Evolutionary conservation across 441 rosid species (phyloP).

Genomic region (Jatropha multifida): DNA sequence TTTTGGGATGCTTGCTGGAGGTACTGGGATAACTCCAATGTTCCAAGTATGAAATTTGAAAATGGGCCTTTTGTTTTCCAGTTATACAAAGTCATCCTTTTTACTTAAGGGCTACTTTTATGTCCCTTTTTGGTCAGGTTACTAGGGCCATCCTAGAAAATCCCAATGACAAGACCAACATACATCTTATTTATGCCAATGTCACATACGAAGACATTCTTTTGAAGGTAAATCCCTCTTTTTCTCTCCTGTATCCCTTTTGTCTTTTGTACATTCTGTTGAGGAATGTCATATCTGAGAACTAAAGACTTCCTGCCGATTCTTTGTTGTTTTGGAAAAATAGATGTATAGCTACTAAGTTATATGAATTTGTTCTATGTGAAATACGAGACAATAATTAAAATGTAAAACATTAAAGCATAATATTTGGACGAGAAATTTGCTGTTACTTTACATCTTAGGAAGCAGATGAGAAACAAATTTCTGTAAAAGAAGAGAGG

Average conservation of each 20-base stretch:
- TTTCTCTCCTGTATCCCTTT: not conserved
- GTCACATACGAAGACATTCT: slow-evolving; percentile 84
- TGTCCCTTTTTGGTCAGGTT: slow-evolving; percentile 42
- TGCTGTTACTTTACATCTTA: not conserved
- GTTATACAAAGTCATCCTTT: not conserved
- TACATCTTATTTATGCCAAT: slow-evolving; percentile 84
- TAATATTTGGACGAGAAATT: not conserved
- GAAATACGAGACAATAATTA: not conserved
- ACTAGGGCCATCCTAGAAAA: slow-evolving; percentile 85
- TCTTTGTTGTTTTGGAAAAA: not conserved
- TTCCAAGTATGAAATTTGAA: slow-evolving; percentile 63
- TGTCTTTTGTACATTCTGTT: not conserved
- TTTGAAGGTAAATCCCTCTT: slow-evolving; percentile 50
- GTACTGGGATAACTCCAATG: slow-evolving; percentile 98
- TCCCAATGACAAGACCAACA: slow-evolving; percentile 69
- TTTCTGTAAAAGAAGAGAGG: not conserved
- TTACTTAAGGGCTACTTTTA: slow-evolving; percentile 5
- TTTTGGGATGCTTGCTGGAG: slow-evolving; percentile 95
- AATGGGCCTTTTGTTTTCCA: not conserved
- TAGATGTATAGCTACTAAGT: not conserved
- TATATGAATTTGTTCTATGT: not conserved
- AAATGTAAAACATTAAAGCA: not conserved
- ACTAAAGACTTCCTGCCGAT: not conserved
- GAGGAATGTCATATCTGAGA: not conserved
- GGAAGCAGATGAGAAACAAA: not conserved